Evolutionary conservation across 495 filamentous ascomycete genomes (phyloP).

Genomic region (Daldinia concentrica): DNA sequence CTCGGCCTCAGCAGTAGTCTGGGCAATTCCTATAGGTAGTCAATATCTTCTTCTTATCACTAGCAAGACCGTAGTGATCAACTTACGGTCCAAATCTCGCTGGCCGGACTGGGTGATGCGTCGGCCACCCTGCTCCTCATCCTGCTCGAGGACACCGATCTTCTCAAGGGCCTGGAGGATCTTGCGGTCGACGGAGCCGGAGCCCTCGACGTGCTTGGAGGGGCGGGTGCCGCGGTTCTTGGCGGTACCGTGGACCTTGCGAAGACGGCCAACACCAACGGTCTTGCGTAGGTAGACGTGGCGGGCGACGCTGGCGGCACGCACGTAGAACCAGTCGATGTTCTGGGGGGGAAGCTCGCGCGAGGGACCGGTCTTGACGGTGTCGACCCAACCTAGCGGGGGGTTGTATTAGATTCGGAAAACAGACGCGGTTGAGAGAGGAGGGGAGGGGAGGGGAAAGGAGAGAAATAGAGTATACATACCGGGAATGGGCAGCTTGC

Average conservation of each 20-base stretch:
- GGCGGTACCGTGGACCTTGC: slow-evolving; percentile 90
- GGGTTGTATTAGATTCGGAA: slow-evolving; percentile 5
- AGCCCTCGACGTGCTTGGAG: slow-evolving; percentile 94
- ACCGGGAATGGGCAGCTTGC: slow-evolving; percentile 97
- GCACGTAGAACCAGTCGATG: slow-evolving; percentile 99
- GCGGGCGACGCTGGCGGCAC: slow-evolving; percentile 92
- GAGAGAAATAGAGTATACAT: slow-evolving; percentile 31
- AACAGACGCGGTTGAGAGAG: too few relatives aligned
- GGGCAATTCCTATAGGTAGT: slow-evolving; percentile 65
- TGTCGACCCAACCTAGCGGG: slow-evolving; percentile 90
- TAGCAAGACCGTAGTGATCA: slow-evolving; percentile 4
- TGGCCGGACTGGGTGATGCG: slow-evolving; percentile 96
- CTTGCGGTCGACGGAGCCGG: slow-evolving; percentile 94
- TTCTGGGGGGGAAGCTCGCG: slow-evolving; percentile 98
- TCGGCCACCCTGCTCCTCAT: slow-evolving; percentile 97
- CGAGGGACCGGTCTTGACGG: slow-evolving; percentile 94
- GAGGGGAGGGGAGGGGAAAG: too few relatives aligned
- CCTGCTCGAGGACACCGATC: slow-evolving; percentile 95
- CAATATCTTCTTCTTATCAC: slow-evolving; percentile 9
- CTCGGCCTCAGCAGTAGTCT: slow-evolving; percentile 75
- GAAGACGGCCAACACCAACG: slow-evolving; percentile 77
- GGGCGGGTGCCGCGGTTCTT: slow-evolving; percentile 97
- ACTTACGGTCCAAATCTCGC: slow-evolving; percentile 93
- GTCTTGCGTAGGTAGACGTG: slow-evolving; percentile 99
- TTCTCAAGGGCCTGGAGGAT: slow-evolving; percentile 96